These are phyloP conservation scores for Colletotrichum eleusines DNA, from an alignment of 2,329 filamentous ascomycete species.

Conservation along the genomic window DNA sequence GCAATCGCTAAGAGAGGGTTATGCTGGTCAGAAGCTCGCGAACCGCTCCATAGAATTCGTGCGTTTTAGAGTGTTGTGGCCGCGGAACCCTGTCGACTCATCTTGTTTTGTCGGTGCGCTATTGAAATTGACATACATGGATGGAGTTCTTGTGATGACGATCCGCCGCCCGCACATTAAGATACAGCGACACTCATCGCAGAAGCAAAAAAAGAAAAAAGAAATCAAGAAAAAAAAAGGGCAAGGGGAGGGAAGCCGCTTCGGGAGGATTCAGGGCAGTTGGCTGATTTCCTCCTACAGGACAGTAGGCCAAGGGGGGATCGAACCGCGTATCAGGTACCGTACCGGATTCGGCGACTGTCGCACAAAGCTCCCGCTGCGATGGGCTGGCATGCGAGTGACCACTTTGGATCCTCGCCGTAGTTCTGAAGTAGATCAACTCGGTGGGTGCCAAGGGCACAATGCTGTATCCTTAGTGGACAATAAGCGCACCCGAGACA, in stretches of 20 bases:
- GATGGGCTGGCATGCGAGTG: conserved; percentile 35
- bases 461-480: conserved; percentile 26
- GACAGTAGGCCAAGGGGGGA: conserved; percentile 15
- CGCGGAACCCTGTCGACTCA: conserved; percentile 15
- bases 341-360: conserved; percentile 16
- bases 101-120: background rate
- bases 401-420: conserved; percentile 16
- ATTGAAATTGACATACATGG: background rate
- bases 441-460: conserved; percentile 21
- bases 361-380: conserved; percentile 28
- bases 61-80: conserved; percentile 5
- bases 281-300: conserved; percentile 17
- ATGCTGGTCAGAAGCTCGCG: conserved; percentile 33
- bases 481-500: conserved; percentile 25
- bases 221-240: too few species aligned
- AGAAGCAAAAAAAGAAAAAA: too few species aligned
- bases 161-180: conserved; percentile 5
- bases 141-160: background rate
- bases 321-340: conserved; percentile 26
- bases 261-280: conserved; percentile 5
- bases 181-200: background rate
- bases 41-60: conserved; percentile 29
- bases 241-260: background rate
- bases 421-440: conserved; percentile 22
- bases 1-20: conserved; percentile 34